Conservation (phyloP, 441 rosid species). For the Arabidopsis lyrata region DNA sequence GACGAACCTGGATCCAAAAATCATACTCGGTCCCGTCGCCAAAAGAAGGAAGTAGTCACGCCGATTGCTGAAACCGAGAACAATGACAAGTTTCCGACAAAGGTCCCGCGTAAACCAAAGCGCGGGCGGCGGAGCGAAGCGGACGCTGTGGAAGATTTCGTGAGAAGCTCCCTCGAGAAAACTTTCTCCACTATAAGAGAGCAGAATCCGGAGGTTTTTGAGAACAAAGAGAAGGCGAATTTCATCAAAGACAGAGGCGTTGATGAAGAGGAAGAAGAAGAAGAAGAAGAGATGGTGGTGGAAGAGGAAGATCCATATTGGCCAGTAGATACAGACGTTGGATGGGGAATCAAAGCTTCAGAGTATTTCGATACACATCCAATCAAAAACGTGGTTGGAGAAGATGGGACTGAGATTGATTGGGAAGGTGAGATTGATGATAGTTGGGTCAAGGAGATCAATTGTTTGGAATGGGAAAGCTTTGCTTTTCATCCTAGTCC, state of each 20-base stretch:
- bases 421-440: conserved; percentile 96
- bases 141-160: conserved; percentile 78
- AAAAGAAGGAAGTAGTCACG: conserved; percentile 34
- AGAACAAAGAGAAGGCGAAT: conserved; percentile 47
- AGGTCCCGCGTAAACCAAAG: conserved; percentile 61
- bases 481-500: conserved; percentile 94
- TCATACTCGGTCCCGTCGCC: conserved; percentile 25
- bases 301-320: conserved; percentile 85
- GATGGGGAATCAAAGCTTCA: conserved; percentile 92
- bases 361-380: conserved; percentile 87
- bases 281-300: conserved; percentile 60
- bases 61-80: conserved; percentile 36
- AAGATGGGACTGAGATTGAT: conserved; percentile 80
- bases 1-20: conserved; percentile 48
- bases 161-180: conserved; percentile 65
- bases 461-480: conserved; percentile 91
- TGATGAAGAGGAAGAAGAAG: conserved; percentile 44
- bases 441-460: conserved; percentile 84
- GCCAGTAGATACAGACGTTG: conserved; percentile 92
- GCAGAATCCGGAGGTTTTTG: conserved; percentile 60
- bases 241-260: conserved; percentile 56
- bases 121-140: conserved; percentile 88
- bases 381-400: conserved; percentile 82
- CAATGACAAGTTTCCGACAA: conserved; percentile 49
- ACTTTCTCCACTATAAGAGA: conserved; percentile 70